Percentiles rank a stretch among this genome's conserved stretches.
phyloP scores from a whole-genome alignment of 2,329 filamentous ascomycete genomes.

The Colletotrichum liriopes region DNA sequence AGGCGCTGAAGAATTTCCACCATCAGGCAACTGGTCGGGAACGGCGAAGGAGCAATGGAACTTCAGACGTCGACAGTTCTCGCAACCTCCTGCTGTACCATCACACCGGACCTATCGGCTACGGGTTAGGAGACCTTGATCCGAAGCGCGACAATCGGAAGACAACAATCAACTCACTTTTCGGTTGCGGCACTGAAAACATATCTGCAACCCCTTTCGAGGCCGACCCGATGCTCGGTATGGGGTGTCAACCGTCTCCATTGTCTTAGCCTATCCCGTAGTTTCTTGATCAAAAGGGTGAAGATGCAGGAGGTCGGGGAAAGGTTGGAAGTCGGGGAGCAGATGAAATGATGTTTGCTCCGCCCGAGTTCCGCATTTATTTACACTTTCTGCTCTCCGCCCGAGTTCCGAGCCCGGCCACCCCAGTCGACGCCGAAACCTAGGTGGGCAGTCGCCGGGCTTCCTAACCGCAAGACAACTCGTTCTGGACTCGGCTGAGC shows the following conservation, averaged over 20 bases:
- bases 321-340: slow-evolving; percentile 35
- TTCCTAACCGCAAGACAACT: slow-evolving; percentile 8
- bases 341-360: slow-evolving; percentile 1
- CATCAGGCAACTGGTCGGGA: neutral
- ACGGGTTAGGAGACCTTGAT: slow-evolving; percentile 19
- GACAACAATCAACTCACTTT: slow-evolving; percentile 23
- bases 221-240: slow-evolving; percentile 30
- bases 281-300: neutral
- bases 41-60: slow-evolving; percentile 38
- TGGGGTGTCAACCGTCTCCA: slow-evolving; percentile 23
- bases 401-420: slow-evolving; percentile 30
- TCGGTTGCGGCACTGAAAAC: slow-evolving; percentile 41
- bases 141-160: slow-evolving; percentile 5
- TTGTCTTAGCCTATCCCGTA: slow-evolving; percentile 23
- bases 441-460: neutral
- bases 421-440: slow-evolving; percentile 14
- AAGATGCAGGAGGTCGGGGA: slow-evolving; percentile 30
- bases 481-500: slow-evolving; percentile 18
- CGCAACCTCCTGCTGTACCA: slow-evolving; percentile 31
- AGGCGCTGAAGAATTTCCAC: neutral
- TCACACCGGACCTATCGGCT: slow-evolving; percentile 36
- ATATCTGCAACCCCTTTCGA: slow-evolving; percentile 39
- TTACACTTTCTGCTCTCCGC: slow-evolving; percentile 6
- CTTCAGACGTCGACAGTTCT: slow-evolving; percentile 37
- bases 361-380: slow-evolving; percentile 34